Percentiles rank a stretch among this genome's conserved stretches.
These are phyloP conservation scores for Euphorbia pulcherrima DNA, from an alignment of 345 rosid species.

Conservation along the genomic window DNA sequence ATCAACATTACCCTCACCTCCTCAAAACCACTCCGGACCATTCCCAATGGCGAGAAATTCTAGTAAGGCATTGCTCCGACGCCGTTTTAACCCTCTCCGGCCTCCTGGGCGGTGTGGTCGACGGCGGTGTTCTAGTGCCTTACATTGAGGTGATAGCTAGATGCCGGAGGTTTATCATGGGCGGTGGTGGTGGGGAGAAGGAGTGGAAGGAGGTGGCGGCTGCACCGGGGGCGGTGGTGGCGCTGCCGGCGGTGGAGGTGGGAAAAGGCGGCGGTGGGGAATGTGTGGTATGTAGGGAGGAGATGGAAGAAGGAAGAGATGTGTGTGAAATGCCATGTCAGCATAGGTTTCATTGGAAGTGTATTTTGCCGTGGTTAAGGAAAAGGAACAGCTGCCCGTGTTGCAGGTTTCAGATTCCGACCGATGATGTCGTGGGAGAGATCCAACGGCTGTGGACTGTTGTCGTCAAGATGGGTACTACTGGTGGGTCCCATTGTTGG, in stretches of 20 bases:
- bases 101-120: slow-evolving; percentile 40
- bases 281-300: slow-evolving; percentile 83
- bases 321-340: slow-evolving; percentile 83
- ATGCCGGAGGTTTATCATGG: slow-evolving; percentile 64
- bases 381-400: slow-evolving; percentile 86
- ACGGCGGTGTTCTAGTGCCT: slow-evolving; percentile 58
- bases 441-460: slow-evolving; percentile 76
- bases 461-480: slow-evolving; percentile 36
- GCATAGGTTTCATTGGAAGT: slow-evolving; percentile 87
- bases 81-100: slow-evolving; percentile 36
- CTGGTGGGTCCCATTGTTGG: slow-evolving; percentile 5
- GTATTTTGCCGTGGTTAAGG: slow-evolving; percentile 76
- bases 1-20: slow-evolving; percentile 52
- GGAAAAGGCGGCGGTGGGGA: slow-evolving; percentile 34
- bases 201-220: slow-evolving; percentile 50
- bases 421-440: slow-evolving; percentile 73
- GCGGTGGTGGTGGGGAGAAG: slow-evolving; percentile 33
- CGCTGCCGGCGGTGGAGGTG: slow-evolving; percentile 56
- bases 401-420: slow-evolving; percentile 82
- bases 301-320: slow-evolving; percentile 69
- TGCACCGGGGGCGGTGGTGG: slow-evolving; percentile 56
- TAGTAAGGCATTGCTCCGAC: slow-evolving; percentile 30
- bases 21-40: slow-evolving; percentile 35
- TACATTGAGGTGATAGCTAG: slow-evolving; percentile 55
- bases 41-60: slow-evolving; percentile 49